phyloP scores from a whole-genome alignment of 768 basidiomycete species.

The Leccinum aurantiacum region DNA sequence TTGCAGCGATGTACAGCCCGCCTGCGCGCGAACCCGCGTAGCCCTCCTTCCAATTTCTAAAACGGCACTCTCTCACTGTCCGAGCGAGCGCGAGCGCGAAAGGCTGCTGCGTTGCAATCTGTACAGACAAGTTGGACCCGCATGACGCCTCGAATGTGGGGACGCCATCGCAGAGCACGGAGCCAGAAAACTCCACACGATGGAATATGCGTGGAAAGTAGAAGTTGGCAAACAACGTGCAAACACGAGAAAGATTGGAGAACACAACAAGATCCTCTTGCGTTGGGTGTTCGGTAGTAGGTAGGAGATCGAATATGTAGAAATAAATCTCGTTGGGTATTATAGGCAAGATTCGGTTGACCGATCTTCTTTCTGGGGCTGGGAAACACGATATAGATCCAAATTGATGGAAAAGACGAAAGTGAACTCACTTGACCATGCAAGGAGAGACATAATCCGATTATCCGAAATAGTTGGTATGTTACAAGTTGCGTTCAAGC shows the following conservation, averaged over 20 bases:
- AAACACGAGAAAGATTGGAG: constrained; percentile 39
- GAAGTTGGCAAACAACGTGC: constrained; percentile 42
- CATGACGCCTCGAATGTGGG: not conserved
- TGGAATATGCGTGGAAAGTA: constrained; percentile 43
- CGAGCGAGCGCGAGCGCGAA: not conserved
- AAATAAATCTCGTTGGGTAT: constrained; percentile 47
- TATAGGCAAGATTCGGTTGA: constrained; percentile 17
- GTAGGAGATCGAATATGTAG: constrained; percentile 30
- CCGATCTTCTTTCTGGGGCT: constrained; percentile 23
- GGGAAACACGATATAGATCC: not conserved
- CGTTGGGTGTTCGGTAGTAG: constrained; percentile 5
- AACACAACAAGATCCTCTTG: constrained; percentile 13
- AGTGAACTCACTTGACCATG: too few species aligned
- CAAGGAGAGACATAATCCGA: too few species aligned
- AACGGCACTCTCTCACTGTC: not conserved
- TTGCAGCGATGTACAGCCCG: constrained; percentile 2
- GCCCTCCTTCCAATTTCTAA: constrained; percentile 3
- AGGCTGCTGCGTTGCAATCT: not conserved
- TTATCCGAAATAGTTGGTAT: too few species aligned
- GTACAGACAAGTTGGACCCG: not conserved
- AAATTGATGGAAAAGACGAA: too few species aligned
- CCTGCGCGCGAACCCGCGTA: not conserved
- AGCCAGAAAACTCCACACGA: constrained; percentile 23
- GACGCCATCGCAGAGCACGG: constrained; percentile 6
- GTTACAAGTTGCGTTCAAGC: too few species aligned